Evolutionary conservation across 2,329 filamentous ascomycete genomes (phyloP).

Genomic region (Madurella mycetomatis): DNA sequence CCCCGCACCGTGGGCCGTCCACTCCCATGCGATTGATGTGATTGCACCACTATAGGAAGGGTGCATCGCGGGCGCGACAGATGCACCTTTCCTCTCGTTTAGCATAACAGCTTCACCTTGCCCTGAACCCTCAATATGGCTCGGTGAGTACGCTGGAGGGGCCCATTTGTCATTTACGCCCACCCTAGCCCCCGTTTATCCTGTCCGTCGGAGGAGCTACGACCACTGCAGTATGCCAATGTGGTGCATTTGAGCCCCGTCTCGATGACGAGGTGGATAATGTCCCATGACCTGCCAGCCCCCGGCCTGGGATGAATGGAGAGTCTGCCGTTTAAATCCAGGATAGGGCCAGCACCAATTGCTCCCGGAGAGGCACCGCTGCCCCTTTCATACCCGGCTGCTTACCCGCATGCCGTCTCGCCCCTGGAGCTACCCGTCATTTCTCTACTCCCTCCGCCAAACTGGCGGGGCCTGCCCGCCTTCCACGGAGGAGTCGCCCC

Average conservation of each 20-base stretch:
- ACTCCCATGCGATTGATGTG: neutral
- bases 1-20: neutral
- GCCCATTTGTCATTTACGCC: too few relatives aligned
- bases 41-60: neutral
- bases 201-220: neutral
- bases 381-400: conserved; percentile 15
- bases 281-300: conserved; percentile 18
- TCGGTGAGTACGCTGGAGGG: too few relatives aligned
- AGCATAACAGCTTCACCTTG: too few relatives aligned
- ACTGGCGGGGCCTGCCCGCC: neutral
- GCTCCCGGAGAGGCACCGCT: conserved; percentile 6
- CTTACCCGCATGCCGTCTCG: conserved; percentile 16
- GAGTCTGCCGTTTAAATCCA: conserved; percentile 14
- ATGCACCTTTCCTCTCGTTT: too few relatives aligned
- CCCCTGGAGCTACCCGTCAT: neutral
- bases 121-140: too few relatives aligned
- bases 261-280: conserved; percentile 2
- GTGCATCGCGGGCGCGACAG: too few relatives aligned
- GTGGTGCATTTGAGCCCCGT: neutral
- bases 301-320: conserved; percentile 16
- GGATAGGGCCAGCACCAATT: conserved; percentile 10
- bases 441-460: conserved; percentile 1
- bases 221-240: neutral
- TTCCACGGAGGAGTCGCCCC: conserved; percentile 3
- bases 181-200: too few relatives aligned